Base-by-base conservation (phyloP, 1,284 basidiomycete species). In the Sparassis latifolia region DNA sequence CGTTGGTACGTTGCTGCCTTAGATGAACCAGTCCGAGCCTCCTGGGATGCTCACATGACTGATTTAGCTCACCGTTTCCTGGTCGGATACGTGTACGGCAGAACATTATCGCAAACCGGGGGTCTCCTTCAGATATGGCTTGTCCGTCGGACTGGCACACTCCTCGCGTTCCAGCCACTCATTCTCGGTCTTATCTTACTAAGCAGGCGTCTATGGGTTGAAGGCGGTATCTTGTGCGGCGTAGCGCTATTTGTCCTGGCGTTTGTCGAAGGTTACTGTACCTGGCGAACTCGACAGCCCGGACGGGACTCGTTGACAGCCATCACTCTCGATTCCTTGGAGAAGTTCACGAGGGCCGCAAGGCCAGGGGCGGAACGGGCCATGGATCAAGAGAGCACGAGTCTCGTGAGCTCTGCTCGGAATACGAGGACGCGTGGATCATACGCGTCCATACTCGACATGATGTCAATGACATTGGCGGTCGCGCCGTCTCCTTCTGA, bases 401-500 rank as follows among this genome's bases (percentile, higher is more conserved):
- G 78, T 55, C 69, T 79, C 45, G 75, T 75, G 32, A 82, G 75
- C 62, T 79, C 75, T 47, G 69, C 68, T 31, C 64, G 71, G 50
- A 71, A 56, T 38, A 59, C 68, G 6, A 66, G 78, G 29, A 66
- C 72, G 38, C 75, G 85, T 50, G 82, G 83, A 10, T 87, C 84
- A 2, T 82, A 86, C 70, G 84, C 86, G 2, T 83, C 80, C 30
- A 83, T 89, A 47, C 69, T 89, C 51, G 86, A 89, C 61, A 87
- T 89, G 85, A 86, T 89, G 84, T 83, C 82, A 51, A 60, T 82
- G 50, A 88, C 84, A 10, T 70, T 89, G 35, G 84, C 85, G 2
- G 83, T 87, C 10, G 77, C 78, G 71, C 86, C 86, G 2, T 76
- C 80, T 2, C 67, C 74, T 12, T 75, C 76, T n/a, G 74, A 74